Percentiles rank a stretch among this genome's conserved stretches.
phyloP scores from a whole-genome alignment of 306 rosid species.

The Vigna nakashimae region DNA sequence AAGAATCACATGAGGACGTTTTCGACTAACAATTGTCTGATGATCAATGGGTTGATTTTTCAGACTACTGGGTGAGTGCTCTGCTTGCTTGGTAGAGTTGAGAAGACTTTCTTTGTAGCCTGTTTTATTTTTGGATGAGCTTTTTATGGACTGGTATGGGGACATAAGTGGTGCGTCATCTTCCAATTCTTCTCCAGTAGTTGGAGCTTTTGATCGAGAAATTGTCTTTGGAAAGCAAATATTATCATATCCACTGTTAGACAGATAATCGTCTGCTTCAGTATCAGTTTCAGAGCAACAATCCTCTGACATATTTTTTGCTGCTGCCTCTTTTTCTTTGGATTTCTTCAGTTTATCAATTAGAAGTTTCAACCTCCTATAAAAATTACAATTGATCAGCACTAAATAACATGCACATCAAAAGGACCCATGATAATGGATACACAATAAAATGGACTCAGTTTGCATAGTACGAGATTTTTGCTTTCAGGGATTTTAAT shows the following conservation, averaged over 20 bases:
- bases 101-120: conserved; percentile 44
- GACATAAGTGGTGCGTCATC: conserved; percentile 68
- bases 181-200: conserved; percentile 53
- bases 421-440: conserved; percentile 27
- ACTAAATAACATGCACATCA: conserved; percentile 29
- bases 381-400: conserved; percentile 41
- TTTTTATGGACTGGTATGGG: conserved; percentile 51
- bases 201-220: conserved; percentile 47
- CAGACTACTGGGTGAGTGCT: conserved; percentile 54
- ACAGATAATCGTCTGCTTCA: conserved; percentile 59
- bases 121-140: conserved; percentile 54
- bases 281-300: conserved; percentile 87
- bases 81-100: conserved; percentile 42
- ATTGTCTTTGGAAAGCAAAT: conserved; percentile 53
- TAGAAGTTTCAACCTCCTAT: conserved; percentile 75
- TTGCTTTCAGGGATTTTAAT: conserved; percentile 20
- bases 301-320: conserved; percentile 51
- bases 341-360: conserved; percentile 68
- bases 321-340: conserved; percentile 50
- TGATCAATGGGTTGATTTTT: conserved; percentile 52
- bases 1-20: conserved; percentile 67
- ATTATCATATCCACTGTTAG: conserved; percentile 53
- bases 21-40: conserved; percentile 58
- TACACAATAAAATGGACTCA: conserved; percentile 26
- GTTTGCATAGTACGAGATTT: conserved; percentile 33